Base-by-base conservation (phyloP, 345 rosid genomes). In the Bretschneidera sinensis region DNA sequence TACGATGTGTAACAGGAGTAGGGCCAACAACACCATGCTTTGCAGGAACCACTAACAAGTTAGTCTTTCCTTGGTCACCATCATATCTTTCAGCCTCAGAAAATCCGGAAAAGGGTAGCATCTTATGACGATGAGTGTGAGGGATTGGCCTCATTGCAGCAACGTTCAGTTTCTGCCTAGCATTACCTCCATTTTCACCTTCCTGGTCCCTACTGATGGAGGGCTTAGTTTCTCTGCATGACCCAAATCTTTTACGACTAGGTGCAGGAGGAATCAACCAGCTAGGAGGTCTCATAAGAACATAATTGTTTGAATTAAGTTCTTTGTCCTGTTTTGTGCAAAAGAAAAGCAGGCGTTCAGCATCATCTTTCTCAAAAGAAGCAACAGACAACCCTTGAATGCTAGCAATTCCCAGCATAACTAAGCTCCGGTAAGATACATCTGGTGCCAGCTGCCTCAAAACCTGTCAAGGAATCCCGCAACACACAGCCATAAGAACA, bases 61-160 rank as follows among this genome's bases (percentile, higher is more conserved):
- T 85, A 58, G 79, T 81, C 75, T 85, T 91, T 60, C 74, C 68
- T 61, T 72, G 88, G 57, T 86, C 95, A 58, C 88, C 95, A 53
- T 88, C 89, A 70, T 68, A 84, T 74, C 83, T 91, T 72, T 86
- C 91, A 21, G 65, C 62, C 78, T 86, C 94, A 50, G 82, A 72
- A 74, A 82, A 85, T 51, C 88, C 85, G 71, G 83, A 72, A 72
- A 95, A 88, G 5, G 95, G 91, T 50, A 85, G 78, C 85, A 86
- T 81, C 78, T 85, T 95, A 72, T 84, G 88, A 53, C 76, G 84
- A 49, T 73, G 87, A 22, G 85, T 71, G 69, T 79, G 96, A 54
- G 99, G 99, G 54, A 95, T 83, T 21, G 99, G 99, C 82, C 89
- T 88, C 83, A 95, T 79, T 54, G 96, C 84, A 72, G 96, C 92